These are phyloP conservation scores for Pichia sp. DNA, from an alignment of 1,139 yeast species.

Conservation along the genomic window DNA sequence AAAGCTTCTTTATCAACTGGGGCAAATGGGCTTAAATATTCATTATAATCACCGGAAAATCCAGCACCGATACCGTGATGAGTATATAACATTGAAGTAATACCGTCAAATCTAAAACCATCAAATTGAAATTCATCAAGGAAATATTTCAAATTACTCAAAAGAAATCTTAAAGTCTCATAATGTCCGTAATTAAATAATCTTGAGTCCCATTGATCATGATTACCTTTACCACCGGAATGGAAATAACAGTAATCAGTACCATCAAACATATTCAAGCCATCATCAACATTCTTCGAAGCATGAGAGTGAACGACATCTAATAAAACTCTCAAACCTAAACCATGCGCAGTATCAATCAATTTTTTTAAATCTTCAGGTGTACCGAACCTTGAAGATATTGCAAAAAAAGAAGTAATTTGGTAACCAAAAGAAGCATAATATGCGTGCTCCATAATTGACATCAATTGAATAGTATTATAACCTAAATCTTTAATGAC, in stretches of 20 bases:
- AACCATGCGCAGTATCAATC: slow-evolving; percentile 83
- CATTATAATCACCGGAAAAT: slow-evolving; percentile 89
- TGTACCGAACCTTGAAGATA: slow-evolving; percentile 83
- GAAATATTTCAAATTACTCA: slow-evolving; percentile 83
- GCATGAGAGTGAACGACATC: slow-evolving; percentile 97
- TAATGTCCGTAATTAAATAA: slow-evolving; percentile 85
- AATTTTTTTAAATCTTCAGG: slow-evolving; percentile 92
- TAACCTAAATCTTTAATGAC: slow-evolving; percentile 78
- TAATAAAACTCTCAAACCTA: slow-evolving; percentile 79
- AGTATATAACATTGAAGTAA: slow-evolving; percentile 82
- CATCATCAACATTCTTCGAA: slow-evolving; percentile 90
- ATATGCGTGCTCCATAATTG: slow-evolving; percentile 97
- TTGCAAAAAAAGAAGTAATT: slow-evolving; percentile 86
- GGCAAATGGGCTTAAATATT: slow-evolving; percentile 73
- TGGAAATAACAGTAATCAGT: slow-evolving; percentile 95
- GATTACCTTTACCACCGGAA: slow-evolving; percentile 76
- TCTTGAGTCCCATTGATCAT: slow-evolving; percentile 93
- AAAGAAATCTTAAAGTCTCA: slow-evolving; percentile 81
- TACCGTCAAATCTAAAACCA: slow-evolving; percentile 96
- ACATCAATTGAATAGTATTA: slow-evolving; percentile 93
- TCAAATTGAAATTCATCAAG: slow-evolving; percentile 82
- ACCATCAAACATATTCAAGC: slow-evolving; percentile 89
- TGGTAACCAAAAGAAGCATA: slow-evolving; percentile 98
- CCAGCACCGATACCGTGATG: slow-evolving; percentile 89
- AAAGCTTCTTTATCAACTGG: slow-evolving; percentile 84